Conservation (phyloP, 208 protist species). For the Trypanosoma congolense region DNA sequence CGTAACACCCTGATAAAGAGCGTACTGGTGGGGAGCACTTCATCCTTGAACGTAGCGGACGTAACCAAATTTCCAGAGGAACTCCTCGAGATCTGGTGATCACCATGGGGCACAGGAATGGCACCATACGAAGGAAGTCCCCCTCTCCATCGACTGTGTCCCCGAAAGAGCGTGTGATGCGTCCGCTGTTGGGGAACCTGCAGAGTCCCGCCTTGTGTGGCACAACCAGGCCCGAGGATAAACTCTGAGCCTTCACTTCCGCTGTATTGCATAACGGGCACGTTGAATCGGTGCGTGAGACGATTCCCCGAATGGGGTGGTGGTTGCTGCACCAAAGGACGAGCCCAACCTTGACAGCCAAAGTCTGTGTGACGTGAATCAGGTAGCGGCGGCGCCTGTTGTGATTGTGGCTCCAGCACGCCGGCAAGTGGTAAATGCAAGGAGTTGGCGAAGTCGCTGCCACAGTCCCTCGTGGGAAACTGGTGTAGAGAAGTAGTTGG, state of each 20-base stretch:
- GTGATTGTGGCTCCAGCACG: not conserved
- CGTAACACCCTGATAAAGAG: constrained; percentile 12
- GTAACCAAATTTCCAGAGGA: not conserved
- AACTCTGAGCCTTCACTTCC: not conserved
- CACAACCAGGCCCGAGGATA: not conserved
- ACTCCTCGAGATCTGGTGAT: not conserved
- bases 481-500: not conserved
- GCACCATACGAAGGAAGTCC: not conserved
- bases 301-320: not conserved
- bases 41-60: constrained; percentile 5
- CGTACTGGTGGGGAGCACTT: constrained; percentile 15
- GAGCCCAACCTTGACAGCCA: not conserved
- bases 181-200: not conserved
- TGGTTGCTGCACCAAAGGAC: not conserved
- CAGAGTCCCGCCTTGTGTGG: not conserved
- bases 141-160: not conserved
- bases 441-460: not conserved
- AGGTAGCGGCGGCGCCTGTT: not conserved
- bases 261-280: not conserved
- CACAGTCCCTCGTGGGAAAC: not conserved
- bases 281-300: not conserved
- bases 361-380: not conserved
- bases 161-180: not conserved
- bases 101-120: not conserved
- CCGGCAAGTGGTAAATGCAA: not conserved